These are phyloP conservation scores for Juglanconis sp. DNA, from an alignment of 2,329 filamentous ascomycete genomes.

Conservation along the genomic window DNA sequence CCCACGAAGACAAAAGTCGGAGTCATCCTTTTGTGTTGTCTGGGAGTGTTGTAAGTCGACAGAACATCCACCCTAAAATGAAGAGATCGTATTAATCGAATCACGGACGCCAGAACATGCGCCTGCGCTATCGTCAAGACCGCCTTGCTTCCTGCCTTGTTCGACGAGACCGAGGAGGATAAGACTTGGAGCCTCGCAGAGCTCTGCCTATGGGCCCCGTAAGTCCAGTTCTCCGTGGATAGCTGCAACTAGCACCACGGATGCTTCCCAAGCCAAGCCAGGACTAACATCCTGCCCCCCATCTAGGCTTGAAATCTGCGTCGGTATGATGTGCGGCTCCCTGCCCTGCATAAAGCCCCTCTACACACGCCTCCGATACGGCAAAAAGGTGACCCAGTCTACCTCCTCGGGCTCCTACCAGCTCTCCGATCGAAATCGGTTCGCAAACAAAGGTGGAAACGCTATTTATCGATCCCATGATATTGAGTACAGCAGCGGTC, in stretches of 20 bases:
- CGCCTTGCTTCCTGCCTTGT: background rate
- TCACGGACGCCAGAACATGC: background rate
- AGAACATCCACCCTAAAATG: too few relatives aligned
- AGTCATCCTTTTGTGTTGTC: background rate
- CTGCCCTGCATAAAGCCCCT: background rate
- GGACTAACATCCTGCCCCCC: background rate
- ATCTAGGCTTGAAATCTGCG: background rate
- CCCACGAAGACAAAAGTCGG: background rate
- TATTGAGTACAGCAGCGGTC: background rate
- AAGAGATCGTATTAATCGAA: background rate
- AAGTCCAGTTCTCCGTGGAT: background rate
- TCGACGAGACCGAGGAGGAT: background rate
- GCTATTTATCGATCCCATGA: background rate
- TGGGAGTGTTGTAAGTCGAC: background rate
- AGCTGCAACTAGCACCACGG: background rate
- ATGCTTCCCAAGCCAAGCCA: background rate
- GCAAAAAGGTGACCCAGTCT: background rate
- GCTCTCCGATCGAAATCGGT: background rate
- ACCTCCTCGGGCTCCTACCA: background rate
- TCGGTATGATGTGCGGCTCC: constrained; percentile 1
- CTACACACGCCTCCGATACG: background rate
- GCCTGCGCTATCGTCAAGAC: background rate
- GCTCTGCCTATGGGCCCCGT: background rate
- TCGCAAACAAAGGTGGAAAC: background rate
- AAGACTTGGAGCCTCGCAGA: background rate